phyloP scores from a whole-genome alignment of 1,139 yeast species.

The Petasospora fabianii region DNA sequence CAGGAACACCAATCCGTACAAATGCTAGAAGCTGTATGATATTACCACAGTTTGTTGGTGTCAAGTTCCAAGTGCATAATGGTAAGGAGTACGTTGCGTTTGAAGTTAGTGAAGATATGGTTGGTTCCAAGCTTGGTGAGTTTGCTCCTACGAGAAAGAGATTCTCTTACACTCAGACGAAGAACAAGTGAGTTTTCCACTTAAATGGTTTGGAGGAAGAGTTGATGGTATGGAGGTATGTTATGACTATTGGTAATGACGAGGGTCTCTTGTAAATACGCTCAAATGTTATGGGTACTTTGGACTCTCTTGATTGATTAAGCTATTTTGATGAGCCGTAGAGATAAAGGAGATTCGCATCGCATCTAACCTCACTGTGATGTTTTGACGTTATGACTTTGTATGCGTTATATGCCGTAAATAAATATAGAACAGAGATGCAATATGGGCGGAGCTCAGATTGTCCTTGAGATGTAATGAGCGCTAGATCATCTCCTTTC shows the following conservation, averaged over 20 bases:
- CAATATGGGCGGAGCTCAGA: no score
- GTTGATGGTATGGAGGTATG: background rate
- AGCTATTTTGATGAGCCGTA: no score
- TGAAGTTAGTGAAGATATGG: slow-evolving; percentile 91
- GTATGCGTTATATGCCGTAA: no score
- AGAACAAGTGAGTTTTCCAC: slow-evolving; percentile 29
- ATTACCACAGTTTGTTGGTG: slow-evolving; percentile 91
- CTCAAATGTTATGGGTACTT: no score
- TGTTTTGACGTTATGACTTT: no score
- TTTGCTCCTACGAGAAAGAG: slow-evolving; percentile 85
- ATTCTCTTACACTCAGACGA: slow-evolving; percentile 71
- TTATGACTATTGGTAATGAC: background rate
- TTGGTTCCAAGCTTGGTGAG: slow-evolving; percentile 94
- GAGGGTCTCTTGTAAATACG: no score
- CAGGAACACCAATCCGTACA: slow-evolving; percentile 85
- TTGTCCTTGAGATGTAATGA: no score
- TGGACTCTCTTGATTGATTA: no score
- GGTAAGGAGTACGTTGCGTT: slow-evolving; percentile 92
- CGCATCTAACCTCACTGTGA: no score
- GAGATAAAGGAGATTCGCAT: no score
- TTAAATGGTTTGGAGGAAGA: background rate
- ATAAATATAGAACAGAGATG: no score
- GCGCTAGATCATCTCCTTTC: slow-evolving; percentile 28
- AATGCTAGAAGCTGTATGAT: slow-evolving; percentile 94
- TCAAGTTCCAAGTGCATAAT: slow-evolving; percentile 90